A percentile compares a stretch with the other conserved stretches of the same genome.
phyloP scores from a whole-genome alignment of 139 green algal species.

The Desmodesmus armatus region DNA sequence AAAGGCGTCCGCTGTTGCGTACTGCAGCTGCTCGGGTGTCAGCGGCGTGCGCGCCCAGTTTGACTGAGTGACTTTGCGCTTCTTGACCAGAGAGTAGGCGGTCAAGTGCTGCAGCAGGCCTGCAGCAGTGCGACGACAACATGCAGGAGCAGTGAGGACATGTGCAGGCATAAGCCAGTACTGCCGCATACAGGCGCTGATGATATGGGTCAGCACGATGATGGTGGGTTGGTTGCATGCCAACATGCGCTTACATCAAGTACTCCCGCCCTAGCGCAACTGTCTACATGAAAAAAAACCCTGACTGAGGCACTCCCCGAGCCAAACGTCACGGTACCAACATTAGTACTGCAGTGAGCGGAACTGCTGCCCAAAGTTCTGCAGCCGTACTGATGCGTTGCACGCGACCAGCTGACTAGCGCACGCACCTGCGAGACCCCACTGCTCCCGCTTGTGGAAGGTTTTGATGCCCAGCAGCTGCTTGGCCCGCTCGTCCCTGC shows the following conservation, averaged over 20 bases:
- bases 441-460: background rate
- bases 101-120: background rate
- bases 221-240: background rate
- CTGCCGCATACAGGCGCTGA: background rate
- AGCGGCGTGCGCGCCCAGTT: background rate
- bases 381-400: no score
- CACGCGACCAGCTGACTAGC: no score
- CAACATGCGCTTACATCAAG: background rate
- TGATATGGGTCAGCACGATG: background rate
- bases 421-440: conserved; percentile 22
- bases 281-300: background rate
- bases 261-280: background rate
- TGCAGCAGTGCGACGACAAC: no score
- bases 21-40: background rate
- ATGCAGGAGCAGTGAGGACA: no score
- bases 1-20: conserved; percentile 23
- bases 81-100: background rate
- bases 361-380: no score
- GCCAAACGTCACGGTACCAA: no score
- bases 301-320: no score
- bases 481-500: background rate
- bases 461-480: background rate
- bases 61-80: background rate
- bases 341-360: no score
- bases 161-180: background rate